Conservation (phyloP, 2,329 filamentous ascomycete genomes). For the Verticillium dahliae region DNA sequence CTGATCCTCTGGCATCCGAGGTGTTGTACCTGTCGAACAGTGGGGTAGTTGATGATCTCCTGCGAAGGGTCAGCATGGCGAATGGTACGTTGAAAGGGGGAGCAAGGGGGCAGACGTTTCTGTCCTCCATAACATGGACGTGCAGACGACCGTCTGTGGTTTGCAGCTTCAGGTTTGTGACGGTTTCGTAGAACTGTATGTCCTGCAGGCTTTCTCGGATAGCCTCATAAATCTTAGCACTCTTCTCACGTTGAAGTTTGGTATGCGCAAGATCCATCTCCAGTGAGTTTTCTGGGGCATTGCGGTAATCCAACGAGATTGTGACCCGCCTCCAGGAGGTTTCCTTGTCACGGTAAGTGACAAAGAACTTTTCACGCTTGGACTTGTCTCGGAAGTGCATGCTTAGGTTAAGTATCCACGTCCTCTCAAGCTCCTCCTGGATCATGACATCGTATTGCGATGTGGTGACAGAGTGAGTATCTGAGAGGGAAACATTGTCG, state of each 20-base stretch:
- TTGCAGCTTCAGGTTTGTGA: conserved; percentile 91
- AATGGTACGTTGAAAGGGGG: not conserved
- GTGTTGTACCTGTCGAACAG: conserved; percentile 66
- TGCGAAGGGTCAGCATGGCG: conserved; percentile 16
- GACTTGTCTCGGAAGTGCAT: conserved; percentile 97
- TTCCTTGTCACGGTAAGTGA: conserved; percentile 81
- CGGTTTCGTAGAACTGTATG: conserved; percentile 92
- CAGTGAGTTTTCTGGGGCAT: conserved; percentile 72
- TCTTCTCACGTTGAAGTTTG: conserved; percentile 86
- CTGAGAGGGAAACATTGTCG: conserved; percentile 13
- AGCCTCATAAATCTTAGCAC: conserved; percentile 84
- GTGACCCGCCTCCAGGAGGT: conserved; percentile 82
- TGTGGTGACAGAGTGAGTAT: conserved; percentile 41
- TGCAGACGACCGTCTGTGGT: conserved; percentile 83
- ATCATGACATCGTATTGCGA: conserved; percentile 58
- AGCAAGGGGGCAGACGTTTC: conserved; percentile 49
- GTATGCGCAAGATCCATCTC: conserved; percentile 75
- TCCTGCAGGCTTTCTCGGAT: conserved; percentile 88
- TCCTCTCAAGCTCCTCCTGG: conserved; percentile 74
- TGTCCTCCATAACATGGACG: conserved; percentile 96
- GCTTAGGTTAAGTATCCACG: conserved; percentile 94
- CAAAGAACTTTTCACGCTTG: conserved; percentile 93
- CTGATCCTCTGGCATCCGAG: conserved; percentile 57
- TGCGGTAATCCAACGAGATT: conserved; percentile 86
- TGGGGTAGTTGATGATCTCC: conserved; percentile 86